Evolutionary conservation across 2,329 filamentous ascomycete genomes (phyloP).

Genomic region (Diaporthe citrichinensis): DNA sequence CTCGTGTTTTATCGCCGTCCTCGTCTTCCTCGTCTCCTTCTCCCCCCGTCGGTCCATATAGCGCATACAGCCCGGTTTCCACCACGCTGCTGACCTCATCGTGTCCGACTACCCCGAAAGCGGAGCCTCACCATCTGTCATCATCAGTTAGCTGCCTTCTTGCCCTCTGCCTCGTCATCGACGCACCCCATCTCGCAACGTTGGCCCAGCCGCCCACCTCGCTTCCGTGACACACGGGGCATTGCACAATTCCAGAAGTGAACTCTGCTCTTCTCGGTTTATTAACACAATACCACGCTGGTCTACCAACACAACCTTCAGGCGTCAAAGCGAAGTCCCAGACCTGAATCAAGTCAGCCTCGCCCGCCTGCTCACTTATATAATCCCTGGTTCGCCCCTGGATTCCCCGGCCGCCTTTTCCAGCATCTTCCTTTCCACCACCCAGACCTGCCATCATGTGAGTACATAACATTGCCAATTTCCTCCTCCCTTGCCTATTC

Average conservation of each 20-base stretch:
- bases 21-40: neutral
- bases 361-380: constrained; percentile 26
- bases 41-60: neutral
- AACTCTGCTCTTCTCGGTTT: constrained; percentile 10
- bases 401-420: constrained; percentile 40
- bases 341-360: constrained; percentile 34
- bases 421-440: constrained; percentile 42
- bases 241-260: constrained; percentile 22
- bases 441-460: constrained; percentile 36
- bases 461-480: constrained; percentile 42
- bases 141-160: constrained; percentile 22
- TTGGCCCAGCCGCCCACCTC: neutral
- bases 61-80: neutral
- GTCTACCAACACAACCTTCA: neutral
- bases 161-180: constrained; percentile 40
- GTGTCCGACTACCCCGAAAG: constrained; percentile 40
- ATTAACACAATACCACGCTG: constrained; percentile 28
- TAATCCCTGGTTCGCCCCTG: constrained; percentile 35
- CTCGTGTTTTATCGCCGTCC: constrained; percentile 1
- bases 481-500: constrained; percentile 27
- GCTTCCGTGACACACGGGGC: constrained; percentile 11
- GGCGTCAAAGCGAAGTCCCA: constrained; percentile 16
- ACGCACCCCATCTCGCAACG: constrained; percentile 32
- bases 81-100: constrained; percentile 17
- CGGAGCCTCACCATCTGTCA: constrained; percentile 42